Evolutionary conservation across 2,329 filamentous ascomycete genomes (phyloP).

Genomic region (Ophiostoma quercus): DNA sequence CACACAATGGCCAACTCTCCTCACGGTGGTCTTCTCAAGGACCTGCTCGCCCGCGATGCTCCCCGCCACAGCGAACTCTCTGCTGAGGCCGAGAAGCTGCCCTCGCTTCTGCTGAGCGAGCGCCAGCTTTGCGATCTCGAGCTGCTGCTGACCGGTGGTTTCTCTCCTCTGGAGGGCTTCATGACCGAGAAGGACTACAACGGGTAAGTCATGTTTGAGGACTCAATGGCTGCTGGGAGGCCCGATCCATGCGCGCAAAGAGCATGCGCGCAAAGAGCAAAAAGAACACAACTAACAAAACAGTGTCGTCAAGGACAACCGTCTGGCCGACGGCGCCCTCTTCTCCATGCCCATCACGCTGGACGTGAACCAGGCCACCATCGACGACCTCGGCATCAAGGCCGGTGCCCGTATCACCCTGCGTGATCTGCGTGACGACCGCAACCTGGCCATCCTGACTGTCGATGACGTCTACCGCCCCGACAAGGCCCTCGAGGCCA

Average conservation of each 20-base stretch:
- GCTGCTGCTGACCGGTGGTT: conserved; percentile 93
- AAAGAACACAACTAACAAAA: conserved; percentile 97
- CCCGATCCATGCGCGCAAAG: conserved; percentile 33
- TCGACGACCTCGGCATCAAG: conserved; percentile 71
- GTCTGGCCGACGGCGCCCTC: conserved; percentile 80
- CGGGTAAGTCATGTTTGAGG: conserved; percentile 49
- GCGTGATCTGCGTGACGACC: conserved; percentile 92
- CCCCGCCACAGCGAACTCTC: conserved; percentile 73
- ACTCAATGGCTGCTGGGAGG: not conserved
- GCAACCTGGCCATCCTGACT: conserved; percentile 90
- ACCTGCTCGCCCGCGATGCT: conserved; percentile 88
- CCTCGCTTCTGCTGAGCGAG: conserved; percentile 79
- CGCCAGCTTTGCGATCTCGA: conserved; percentile 97
- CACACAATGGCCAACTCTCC: conserved; percentile 63
- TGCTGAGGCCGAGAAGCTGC: conserved; percentile 79
- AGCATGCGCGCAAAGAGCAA: conserved; percentile 36
- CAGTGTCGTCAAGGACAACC: conserved; percentile 81
- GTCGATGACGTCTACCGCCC: conserved; percentile 93
- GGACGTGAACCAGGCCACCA: conserved; percentile 69
- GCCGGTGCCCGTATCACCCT: conserved; percentile 77
- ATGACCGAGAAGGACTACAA: conserved; percentile 97
- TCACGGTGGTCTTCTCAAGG: conserved; percentile 93
- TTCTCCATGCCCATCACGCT: conserved; percentile 97
- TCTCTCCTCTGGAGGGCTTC: conserved; percentile 96
- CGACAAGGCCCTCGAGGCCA: conserved; percentile 84